phyloP scores from a whole-genome alignment of 2,329 filamentous ascomycete species.

The Claviceps sp. region DNA sequence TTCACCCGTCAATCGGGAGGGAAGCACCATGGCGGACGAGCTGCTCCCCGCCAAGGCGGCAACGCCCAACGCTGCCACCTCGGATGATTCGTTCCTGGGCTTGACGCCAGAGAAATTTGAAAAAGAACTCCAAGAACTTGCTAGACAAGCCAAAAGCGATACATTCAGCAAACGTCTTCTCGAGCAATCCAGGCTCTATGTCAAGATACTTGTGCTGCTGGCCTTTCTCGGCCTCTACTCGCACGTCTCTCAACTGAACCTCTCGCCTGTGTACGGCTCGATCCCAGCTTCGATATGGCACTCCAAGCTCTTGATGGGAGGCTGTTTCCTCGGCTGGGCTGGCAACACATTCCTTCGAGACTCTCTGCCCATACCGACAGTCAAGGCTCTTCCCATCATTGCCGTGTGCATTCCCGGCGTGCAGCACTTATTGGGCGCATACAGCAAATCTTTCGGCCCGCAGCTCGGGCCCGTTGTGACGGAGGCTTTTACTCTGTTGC shows the following conservation, averaged over 20 bases:
- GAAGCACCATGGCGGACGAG: neutral
- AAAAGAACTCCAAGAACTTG: slow-evolving; percentile 37
- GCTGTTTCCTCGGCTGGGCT: slow-evolving; percentile 60
- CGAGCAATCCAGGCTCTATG: slow-evolving; percentile 27
- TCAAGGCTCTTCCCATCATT: slow-evolving; percentile 52
- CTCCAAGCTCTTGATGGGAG: slow-evolving; percentile 47
- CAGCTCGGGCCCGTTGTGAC: slow-evolving; percentile 62
- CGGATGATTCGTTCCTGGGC: slow-evolving; percentile 11
- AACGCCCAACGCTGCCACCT: neutral
- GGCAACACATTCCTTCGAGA: slow-evolving; percentile 41
- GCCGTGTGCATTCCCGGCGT: slow-evolving; percentile 61
- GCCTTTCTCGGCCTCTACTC: slow-evolving; percentile 42
- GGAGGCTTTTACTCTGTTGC: slow-evolving; percentile 60
- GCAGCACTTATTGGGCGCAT: slow-evolving; percentile 57
- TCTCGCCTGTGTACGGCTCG: slow-evolving; percentile 80
- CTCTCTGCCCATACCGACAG: slow-evolving; percentile 33
- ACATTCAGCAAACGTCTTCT: slow-evolving; percentile 18
- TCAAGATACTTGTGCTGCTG: slow-evolving; percentile 17
- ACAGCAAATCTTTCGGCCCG: slow-evolving; percentile 53
- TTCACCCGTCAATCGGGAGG: neutral
- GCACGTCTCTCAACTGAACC: slow-evolving; percentile 57
- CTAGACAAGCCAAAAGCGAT: slow-evolving; percentile 25
- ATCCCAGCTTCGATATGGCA: slow-evolving; percentile 68
- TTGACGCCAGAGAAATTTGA: slow-evolving; percentile 40
- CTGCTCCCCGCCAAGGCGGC: neutral